Evolutionary conservation across 2,329 filamentous ascomycete species (phyloP).

Genomic region (Apiospora aurea): DNA sequence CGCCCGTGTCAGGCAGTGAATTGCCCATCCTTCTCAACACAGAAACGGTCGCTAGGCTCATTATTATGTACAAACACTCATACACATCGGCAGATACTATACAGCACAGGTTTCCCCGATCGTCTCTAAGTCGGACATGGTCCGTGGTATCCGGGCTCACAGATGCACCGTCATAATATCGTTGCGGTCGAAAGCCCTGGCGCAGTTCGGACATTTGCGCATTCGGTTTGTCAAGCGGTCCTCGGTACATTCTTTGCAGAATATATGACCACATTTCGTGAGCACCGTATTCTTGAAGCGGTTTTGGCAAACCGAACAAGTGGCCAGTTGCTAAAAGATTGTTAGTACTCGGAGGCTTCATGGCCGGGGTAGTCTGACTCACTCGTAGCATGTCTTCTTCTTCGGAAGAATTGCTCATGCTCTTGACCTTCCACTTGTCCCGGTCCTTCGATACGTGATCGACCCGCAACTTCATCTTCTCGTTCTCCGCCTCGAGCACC

Average conservation of each 20-base stretch:
- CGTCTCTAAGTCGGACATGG: background rate
- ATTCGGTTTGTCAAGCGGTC: constrained; percentile 88
- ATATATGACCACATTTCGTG: constrained; percentile 93
- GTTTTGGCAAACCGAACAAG: constrained; percentile 91
- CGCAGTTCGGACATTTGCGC: constrained; percentile 95
- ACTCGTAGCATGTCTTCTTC: constrained; percentile 88
- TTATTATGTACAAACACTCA: constrained; percentile 19
- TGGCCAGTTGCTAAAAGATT: constrained; percentile 59
- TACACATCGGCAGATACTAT: constrained; percentile 18
- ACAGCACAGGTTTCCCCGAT: background rate
- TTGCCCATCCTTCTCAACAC: constrained; percentile 11
- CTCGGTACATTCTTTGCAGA: constrained; percentile 90
- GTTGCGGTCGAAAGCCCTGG: constrained; percentile 86
- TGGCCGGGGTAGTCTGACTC: constrained; percentile 50
- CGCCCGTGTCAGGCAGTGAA: background rate
- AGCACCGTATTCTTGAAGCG: constrained; percentile 95
- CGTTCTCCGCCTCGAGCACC: constrained; percentile 75
- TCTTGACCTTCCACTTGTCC: constrained; percentile 85
- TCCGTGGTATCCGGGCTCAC: constrained; percentile 32
- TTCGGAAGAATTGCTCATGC: constrained; percentile 78
- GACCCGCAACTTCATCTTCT: constrained; percentile 79
- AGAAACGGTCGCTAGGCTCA: constrained; percentile 15
- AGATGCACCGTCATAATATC: constrained; percentile 81
- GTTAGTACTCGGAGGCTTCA: background rate
- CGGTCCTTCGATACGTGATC: constrained; percentile 83